A percentile compares a stretch with the other conserved stretches of the same genome.
Conservation (phyloP, 805 yeast species). For the Yarrowia osloensis region DNA sequence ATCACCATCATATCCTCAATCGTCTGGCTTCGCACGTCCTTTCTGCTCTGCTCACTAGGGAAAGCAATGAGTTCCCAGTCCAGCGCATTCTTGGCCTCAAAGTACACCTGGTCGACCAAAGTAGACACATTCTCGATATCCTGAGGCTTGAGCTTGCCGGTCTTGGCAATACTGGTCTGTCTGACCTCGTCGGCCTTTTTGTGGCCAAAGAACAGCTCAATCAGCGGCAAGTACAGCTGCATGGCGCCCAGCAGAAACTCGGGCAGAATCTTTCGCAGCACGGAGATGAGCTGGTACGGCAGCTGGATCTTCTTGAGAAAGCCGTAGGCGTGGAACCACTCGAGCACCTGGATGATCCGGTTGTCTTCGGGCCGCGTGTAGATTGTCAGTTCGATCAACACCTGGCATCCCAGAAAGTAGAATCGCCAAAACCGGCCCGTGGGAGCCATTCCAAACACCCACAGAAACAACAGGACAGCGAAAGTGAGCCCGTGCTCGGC, state of each 20-base stretch:
- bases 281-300: slow-evolving; percentile 25
- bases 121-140: slow-evolving; percentile 20
- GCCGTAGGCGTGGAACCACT: slow-evolving; percentile 35
- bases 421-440: slow-evolving; percentile 38
- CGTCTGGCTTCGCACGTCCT: slow-evolving; percentile 5
- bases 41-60: neutral
- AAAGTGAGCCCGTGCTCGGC: slow-evolving; percentile 33
- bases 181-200: slow-evolving; percentile 17
- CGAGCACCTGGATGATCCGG: slow-evolving; percentile 19
- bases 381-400: slow-evolving; percentile 35
- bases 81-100: slow-evolving; percentile 18
- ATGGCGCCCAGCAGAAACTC: slow-evolving; percentile 18
- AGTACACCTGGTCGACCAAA: slow-evolving; percentile 19
- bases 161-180: slow-evolving; percentile 21
- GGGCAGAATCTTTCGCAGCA: slow-evolving; percentile 19
- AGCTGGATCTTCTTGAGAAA: slow-evolving; percentile 32
- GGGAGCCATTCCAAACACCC: slow-evolving; percentile 34
- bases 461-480: slow-evolving; percentile 32
- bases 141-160: slow-evolving; percentile 25
- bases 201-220: slow-evolving; percentile 14
- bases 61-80: slow-evolving; percentile 28
- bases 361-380: slow-evolving; percentile 36
- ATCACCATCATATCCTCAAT: slow-evolving; percentile 15
- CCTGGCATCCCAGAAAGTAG: slow-evolving; percentile 33
- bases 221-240: slow-evolving; percentile 25